These are phyloP conservation scores for Aaosphaeria arxii DNA, from an alignment of 2,329 filamentous ascomycete genomes.

Conservation along the genomic window DNA sequence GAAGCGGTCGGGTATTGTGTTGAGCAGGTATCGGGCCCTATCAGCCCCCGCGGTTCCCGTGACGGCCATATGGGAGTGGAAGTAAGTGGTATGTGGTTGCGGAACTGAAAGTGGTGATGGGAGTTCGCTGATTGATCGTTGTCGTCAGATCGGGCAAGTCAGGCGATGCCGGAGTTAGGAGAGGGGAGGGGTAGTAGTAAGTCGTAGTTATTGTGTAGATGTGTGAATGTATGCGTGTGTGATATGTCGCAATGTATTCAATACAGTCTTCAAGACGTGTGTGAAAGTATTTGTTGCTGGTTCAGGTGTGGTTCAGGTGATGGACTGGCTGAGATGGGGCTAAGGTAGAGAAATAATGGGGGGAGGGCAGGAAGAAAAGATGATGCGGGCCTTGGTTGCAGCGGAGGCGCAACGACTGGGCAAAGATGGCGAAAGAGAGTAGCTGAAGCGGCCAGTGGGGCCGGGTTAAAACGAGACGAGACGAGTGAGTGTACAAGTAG, in stretches of 20 bases:
- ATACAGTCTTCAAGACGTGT: too few relatives aligned
- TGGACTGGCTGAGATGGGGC: not conserved
- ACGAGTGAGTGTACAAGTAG: too few relatives aligned
- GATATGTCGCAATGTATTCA: too few relatives aligned
- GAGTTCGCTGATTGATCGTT: not conserved
- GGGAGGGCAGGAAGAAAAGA: not conserved
- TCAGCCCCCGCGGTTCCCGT: conserved; percentile 23
- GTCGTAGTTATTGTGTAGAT: not conserved
- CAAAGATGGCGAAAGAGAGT: too few relatives aligned
- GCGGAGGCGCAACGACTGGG: too few relatives aligned
- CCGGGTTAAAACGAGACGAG: not conserved
- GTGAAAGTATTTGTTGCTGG: too few relatives aligned
- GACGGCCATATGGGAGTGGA: conserved; percentile 14
- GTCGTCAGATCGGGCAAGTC: not conserved
- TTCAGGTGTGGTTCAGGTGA: not conserved
- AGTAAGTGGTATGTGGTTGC: not conserved
- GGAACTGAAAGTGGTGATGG: not conserved
- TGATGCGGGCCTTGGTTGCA: not conserved
- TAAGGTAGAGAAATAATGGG: too few relatives aligned
- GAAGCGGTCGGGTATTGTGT: conserved; percentile 35
- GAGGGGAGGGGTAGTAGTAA: not conserved
- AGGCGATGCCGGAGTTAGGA: not conserved
- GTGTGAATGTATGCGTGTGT: too few relatives aligned
- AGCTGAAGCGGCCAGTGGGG: conserved; percentile 5
- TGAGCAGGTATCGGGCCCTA: conserved; percentile 29